These are phyloP conservation scores for Oldenlandia corymbosa DNA, from an alignment of 257 asterid genomes.

Conservation along the genomic window DNA sequence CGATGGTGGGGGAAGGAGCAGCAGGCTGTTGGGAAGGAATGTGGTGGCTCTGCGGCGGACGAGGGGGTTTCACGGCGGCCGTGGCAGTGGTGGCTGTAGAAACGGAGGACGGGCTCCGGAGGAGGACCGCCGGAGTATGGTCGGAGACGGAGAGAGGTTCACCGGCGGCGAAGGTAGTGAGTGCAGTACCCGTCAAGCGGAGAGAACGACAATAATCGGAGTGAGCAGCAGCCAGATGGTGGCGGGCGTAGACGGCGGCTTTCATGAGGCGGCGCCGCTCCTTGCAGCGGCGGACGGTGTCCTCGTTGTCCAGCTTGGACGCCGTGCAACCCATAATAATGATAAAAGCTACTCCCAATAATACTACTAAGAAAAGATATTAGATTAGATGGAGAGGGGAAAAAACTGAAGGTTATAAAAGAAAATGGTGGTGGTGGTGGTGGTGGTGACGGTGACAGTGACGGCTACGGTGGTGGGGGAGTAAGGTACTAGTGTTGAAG, in stretches of 20 bases:
- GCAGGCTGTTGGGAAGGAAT: conserved; percentile 42
- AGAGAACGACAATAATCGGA: conserved; percentile 93
- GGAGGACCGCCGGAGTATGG: conserved; percentile 79
- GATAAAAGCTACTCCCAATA: neutral
- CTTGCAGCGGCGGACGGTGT: conserved; percentile 94
- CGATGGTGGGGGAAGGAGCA: conserved; percentile 27
- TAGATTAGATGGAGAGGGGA: neutral
- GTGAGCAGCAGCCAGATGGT: conserved; percentile 95
- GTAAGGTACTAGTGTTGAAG: neutral
- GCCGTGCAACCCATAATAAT: conserved; percentile 75
- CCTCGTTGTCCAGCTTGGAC: conserved; percentile 96
- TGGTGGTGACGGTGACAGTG: conserved; percentile 2
- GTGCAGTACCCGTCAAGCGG: conserved; percentile 78
- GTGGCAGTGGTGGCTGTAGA: conserved; percentile 24
- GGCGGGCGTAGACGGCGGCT: conserved; percentile 80
- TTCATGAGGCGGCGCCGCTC: conserved; percentile 97
- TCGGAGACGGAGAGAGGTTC: conserved; percentile 79
- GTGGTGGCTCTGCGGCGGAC: conserved; percentile 1
- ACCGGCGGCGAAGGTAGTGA: conserved; percentile 76
- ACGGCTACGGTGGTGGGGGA: conserved; percentile 1
- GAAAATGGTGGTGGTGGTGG: neutral
- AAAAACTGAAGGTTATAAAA: neutral
- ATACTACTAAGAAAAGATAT: neutral
- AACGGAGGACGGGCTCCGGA: conserved; percentile 49
- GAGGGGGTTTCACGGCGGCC: conserved; percentile 14